Base-by-base conservation (phyloP, 2,329 filamentous ascomycete genomes). In the Monilinia fructicola region DNA sequence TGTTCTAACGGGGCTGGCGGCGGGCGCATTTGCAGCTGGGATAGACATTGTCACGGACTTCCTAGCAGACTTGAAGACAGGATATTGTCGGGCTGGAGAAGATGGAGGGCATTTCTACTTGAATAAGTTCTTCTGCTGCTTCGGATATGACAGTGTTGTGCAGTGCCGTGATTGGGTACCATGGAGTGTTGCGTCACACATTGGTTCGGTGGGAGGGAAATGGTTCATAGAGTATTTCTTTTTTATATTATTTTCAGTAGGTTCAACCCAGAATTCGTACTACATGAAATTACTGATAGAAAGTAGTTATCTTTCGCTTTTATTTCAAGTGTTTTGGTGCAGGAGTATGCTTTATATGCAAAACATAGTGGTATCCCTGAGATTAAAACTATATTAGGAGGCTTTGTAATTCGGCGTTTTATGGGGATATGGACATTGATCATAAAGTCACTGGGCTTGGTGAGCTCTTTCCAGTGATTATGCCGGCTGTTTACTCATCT, bases 351-450 rank as follows among this genome's bases (percentile, higher is more conserved):
- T 31, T 83, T 90, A 6, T 92, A 97, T 78, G 94, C 94, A 58
- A 94, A 91, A 76, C 94, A 98, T 75, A 97, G 92, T 76, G 94
- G 94, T 79, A 97, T 99, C 72, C 93, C 94, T 7, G 94, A 99
- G 81, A 96, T 99, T 79, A 99, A 99, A 82, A 97, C 93, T 3
- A 87, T 99, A 11, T 81, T 99, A 64, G 94, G 94, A 52, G 94
- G 94, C 7, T 97, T 97, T 77, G 89, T 99, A 42, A 97, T 99
- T 69, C 85, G 89, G 68, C 86, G 89, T 67, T 96, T 98, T 74
- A 82, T 98, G 74, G 92, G 93, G 12, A 83, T 83, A 42, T 97
- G 93, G 93, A 97, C 94, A 1, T 81, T 98, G 75, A 78, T 92
- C 40, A 93, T 93, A 66, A 98, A 98, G 77, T 96, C 93, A 1